These are phyloP conservation scores for Diaporthe nobilis DNA, from an alignment of 2,329 filamentous ascomycete genomes.

Conservation along the genomic window DNA sequence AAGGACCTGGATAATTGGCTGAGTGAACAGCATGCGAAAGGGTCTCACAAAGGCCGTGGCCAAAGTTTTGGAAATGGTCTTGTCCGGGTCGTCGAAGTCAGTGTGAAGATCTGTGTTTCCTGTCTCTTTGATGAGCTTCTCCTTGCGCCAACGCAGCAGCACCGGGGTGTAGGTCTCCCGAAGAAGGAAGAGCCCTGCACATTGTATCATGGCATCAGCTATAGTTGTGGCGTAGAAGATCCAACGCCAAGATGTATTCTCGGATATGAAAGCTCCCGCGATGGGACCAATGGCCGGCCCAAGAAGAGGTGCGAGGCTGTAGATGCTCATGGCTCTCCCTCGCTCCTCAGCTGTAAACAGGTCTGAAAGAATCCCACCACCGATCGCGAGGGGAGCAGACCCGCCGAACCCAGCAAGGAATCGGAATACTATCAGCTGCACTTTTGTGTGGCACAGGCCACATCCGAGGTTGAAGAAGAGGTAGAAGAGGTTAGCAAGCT, in stretches of 20 bases:
- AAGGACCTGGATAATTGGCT: conserved; percentile 66
- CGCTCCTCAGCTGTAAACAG: conserved; percentile 73
- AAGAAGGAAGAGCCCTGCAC: conserved; percentile 70
- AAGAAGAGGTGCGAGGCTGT: conserved; percentile 74
- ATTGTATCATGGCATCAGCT: conserved; percentile 71
- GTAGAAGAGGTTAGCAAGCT: conserved; percentile 68
- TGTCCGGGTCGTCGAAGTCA: conserved; percentile 64
- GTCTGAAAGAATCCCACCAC: conserved; percentile 60
- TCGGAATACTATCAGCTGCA: conserved; percentile 69
- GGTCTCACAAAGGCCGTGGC: conserved; percentile 61
- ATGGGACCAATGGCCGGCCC: conserved; percentile 77
- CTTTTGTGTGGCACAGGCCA: conserved; percentile 64
- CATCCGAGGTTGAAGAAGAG: conserved; percentile 69
- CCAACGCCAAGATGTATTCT: conserved; percentile 80
- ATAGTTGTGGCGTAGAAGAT: conserved; percentile 79
- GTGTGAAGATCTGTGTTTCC: conserved; percentile 64
- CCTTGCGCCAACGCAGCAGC: conserved; percentile 68
- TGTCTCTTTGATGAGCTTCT: conserved; percentile 69
- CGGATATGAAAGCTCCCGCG: conserved; percentile 74
- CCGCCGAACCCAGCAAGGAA: conserved; percentile 72
- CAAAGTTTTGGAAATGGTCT: conserved; percentile 52
- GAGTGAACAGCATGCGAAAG: conserved; percentile 64
- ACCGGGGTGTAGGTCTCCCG: conserved; percentile 77
- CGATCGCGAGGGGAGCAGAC: conserved; percentile 64
- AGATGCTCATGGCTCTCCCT: conserved; percentile 73